Percentiles rank a stretch among this genome's conserved stretches.
Evolutionary conservation across 441 rosid genomes (phyloP).

Genomic region (Lagerstroemia fauriei): DNA sequence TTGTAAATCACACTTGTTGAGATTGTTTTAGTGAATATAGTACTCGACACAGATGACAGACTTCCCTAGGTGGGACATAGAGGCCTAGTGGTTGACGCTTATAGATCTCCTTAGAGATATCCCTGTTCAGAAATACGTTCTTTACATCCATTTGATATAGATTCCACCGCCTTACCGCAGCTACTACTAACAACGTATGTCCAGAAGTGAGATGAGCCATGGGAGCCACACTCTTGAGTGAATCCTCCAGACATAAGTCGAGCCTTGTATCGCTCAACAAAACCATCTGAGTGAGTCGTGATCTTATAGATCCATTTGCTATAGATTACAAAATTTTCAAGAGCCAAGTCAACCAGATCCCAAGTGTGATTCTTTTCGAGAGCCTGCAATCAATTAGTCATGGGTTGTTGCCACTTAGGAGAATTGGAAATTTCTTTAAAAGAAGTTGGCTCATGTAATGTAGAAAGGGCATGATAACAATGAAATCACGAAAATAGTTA

Average conservation of each 20-base stretch:
- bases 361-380: neutral
- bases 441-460: neutral
- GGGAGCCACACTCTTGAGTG: slow-evolving; percentile 10
- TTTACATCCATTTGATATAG: slow-evolving; percentile 12
- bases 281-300: neutral
- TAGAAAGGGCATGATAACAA: neutral
- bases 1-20: too few relatives aligned
- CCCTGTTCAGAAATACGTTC: slow-evolving; percentile 5
- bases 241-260: neutral
- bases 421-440: neutral
- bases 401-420: neutral
- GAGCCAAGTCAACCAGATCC: slow-evolving; percentile 4
- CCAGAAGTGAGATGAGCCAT: neutral
- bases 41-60: too few relatives aligned
- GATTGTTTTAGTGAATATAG: too few relatives aligned
- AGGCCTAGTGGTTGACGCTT: too few relatives aligned
- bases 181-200: neutral
- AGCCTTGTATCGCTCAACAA: neutral
- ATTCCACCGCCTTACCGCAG: neutral
- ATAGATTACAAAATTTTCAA: neutral
- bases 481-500: neutral
- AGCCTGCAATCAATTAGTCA: neutral
- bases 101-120: neutral
- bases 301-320: slow-evolving; percentile 13
- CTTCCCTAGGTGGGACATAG: too few relatives aligned